Evolutionary conservation across 371 early-diverging fungal genomes (phyloP).

Genomic region (Rhizomucor pusillus): DNA sequence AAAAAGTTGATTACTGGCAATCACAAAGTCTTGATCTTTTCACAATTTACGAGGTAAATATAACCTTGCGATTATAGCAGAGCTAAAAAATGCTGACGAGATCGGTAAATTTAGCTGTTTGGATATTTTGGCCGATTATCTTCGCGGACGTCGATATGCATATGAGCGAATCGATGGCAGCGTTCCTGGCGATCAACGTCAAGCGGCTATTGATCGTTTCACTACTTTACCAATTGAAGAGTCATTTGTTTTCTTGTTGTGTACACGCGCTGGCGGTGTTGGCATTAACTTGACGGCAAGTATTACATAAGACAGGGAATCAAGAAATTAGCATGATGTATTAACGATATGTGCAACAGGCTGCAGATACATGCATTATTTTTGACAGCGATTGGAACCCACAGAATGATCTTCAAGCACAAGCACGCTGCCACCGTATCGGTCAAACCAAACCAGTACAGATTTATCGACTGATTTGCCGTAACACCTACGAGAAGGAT

Average conservation of each 20-base stretch:
- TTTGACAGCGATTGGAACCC: slow-evolving; percentile 98
- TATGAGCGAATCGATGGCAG: slow-evolving; percentile 93
- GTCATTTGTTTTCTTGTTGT: slow-evolving; percentile 83
- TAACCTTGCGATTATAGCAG: neutral
- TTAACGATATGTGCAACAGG: slow-evolving; percentile 24
- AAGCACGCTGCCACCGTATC: slow-evolving; percentile 91
- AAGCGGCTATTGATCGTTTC: slow-evolving; percentile 96
- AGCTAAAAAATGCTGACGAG: no score
- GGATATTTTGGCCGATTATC: slow-evolving; percentile 91
- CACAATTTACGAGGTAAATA: slow-evolving; percentile 79
- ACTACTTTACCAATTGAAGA: slow-evolving; percentile 67
- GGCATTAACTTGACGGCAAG: slow-evolving; percentile 87
- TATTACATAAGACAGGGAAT: neutral
- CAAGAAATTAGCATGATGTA: neutral
- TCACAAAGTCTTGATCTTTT: slow-evolving; percentile 94
- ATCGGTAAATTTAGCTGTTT: slow-evolving; percentile 43
- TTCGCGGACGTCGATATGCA: slow-evolving; percentile 70
- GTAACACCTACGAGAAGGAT: slow-evolving; percentile 92
- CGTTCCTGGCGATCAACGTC: slow-evolving; percentile 85
- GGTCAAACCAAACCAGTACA: slow-evolving; percentile 95
- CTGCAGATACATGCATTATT: slow-evolving; percentile 95
- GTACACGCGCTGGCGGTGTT: slow-evolving; percentile 91
- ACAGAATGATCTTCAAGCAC: slow-evolving; percentile 96
- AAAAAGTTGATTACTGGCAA: slow-evolving; percentile 76
- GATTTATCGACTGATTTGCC: slow-evolving; percentile 84